Evolutionary conservation across 2,329 filamentous ascomycete species (phyloP), one percentile per base, ranked within the genome.

Genomic region (Venturia asperata): DNA sequence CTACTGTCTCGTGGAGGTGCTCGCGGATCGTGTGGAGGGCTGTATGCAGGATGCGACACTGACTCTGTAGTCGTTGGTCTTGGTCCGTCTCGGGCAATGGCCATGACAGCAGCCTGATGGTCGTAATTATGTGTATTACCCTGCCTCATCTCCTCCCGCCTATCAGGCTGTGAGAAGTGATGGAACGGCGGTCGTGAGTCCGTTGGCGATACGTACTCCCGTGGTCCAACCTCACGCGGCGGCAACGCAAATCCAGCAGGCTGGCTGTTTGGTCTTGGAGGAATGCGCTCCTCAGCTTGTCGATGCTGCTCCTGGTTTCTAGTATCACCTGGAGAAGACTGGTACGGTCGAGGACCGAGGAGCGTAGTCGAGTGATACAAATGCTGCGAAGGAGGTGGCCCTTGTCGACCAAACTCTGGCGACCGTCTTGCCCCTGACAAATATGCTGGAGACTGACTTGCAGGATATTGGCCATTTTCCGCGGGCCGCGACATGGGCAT

Each of bases 211-310:
- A 17, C n/a, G 10, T 30, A 21, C 17, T 67, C 45, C 45, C 58
- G 34, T 11, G 55, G 10, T 15, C 27, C 39, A 39, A 21, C 65
- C 37, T 71, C 72, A 3, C 66, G 66, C 42, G 69, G 67, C 34
- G 69, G 71, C 49, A 68, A 69, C 41, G 69, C 71, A 9, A 56
- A 34, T n/a, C 70, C 74, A 37, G 67, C 72, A 2, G 76, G 76
- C 64, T 78, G 76, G 65, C 76, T 78, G 63, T 74, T 77, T 17
- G 76, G 76, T 34, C 76, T 72, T 24, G 76, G 74, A 7, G 76
- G 76, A 7, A 74, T 42, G 24, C 43, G 61, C 41, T 66, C 69
- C n/a, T 67, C 67, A n/a, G 70, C 58, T 5, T 68, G 52, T 52
- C 71, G 73, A n/a, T 70, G 72, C 30, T 67, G 49, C 34, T 73